These are phyloP conservation scores for Lenwebbia sp. DNA, from an alignment of 345 rosid genomes.

Conservation along the genomic window DNA sequence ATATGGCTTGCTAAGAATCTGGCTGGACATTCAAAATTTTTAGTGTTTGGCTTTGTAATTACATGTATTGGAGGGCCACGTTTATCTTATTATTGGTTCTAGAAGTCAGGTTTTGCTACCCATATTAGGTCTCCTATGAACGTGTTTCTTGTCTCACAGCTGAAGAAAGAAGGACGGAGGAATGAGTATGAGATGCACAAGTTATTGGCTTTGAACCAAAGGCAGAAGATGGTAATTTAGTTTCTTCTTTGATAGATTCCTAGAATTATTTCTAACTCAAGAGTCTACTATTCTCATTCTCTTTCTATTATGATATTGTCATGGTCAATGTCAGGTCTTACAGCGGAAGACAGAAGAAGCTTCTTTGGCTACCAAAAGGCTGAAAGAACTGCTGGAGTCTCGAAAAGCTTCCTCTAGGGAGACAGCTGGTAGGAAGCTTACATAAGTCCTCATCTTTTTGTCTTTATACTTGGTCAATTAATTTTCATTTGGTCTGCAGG, in stretches of 20 bases:
- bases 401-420: slow-evolving; percentile 74
- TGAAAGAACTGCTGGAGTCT: slow-evolving; percentile 85
- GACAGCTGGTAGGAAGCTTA: slow-evolving; percentile 20
- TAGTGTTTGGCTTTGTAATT: not conserved
- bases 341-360: slow-evolving; percentile 99
- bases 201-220: slow-evolving; percentile 84
- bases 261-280: not conserved
- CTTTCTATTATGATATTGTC: not conserved
- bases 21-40: not conserved
- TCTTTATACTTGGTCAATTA: not conserved
- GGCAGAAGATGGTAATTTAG: slow-evolving; percentile 78
- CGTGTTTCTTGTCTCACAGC: slow-evolving; percentile 19
- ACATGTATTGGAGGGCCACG: not conserved
- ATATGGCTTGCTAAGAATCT: not conserved
- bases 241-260: not conserved
- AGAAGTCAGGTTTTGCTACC: not conserved
- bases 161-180: slow-evolving; percentile 96
- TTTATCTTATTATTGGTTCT: not conserved
- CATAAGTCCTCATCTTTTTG: not conserved
- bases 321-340: slow-evolving; percentile 46
- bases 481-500: slow-evolving; percentile 18
- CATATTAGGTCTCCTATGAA: not conserved
- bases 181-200: slow-evolving; percentile 98
- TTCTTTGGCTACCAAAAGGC: slow-evolving; percentile 86
- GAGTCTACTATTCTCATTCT: not conserved